A percentile compares a stretch with the other conserved stretches of the same genome.
These are phyloP conservation scores for Ceratobasidium sp. DNA, from an alignment of 1,284 basidiomycete species.

Conservation along the genomic window DNA sequence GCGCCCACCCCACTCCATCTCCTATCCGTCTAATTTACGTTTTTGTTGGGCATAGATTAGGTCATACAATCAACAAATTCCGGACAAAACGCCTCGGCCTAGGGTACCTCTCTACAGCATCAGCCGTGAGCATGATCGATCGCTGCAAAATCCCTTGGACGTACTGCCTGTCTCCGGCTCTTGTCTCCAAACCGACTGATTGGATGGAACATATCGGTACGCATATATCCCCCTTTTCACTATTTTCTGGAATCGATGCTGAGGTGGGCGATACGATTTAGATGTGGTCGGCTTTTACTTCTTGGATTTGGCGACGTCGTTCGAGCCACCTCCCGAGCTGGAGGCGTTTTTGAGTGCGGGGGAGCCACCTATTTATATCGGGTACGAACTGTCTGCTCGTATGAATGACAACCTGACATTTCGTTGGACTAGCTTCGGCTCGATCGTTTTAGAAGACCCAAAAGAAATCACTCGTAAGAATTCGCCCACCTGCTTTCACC, in stretches of 20 bases:
- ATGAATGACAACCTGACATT: neutral
- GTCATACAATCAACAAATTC: slow-evolving; percentile 72
- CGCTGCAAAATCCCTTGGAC: slow-evolving; percentile 74
- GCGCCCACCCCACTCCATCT: slow-evolving; percentile 34
- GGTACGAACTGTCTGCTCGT: slow-evolving; percentile 57
- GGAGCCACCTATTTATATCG: slow-evolving; percentile 70
- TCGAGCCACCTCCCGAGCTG: slow-evolving; percentile 64
- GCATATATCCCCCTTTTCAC: neutral
- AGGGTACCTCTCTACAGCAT: slow-evolving; percentile 62
- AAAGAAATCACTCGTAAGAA: slow-evolving; percentile 64
- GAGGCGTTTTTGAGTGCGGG: slow-evolving; percentile 65
- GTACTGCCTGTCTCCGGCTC: slow-evolving; percentile 74
- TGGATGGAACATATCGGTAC: slow-evolving; percentile 72
- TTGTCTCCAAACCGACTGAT: slow-evolving; percentile 74
- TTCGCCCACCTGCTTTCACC: neutral
- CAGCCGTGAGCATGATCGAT: slow-evolving; percentile 69
- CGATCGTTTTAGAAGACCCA: slow-evolving; percentile 72
- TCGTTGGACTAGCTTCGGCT: slow-evolving; percentile 67
- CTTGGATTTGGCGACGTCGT: slow-evolving; percentile 65
- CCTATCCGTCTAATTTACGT: slow-evolving; percentile 52
- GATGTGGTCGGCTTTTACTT: slow-evolving; percentile 76
- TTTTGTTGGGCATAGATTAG: slow-evolving; percentile 59
- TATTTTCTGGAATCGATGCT: slow-evolving; percentile 18
- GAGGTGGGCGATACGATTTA: slow-evolving; percentile 49
- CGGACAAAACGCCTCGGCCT: slow-evolving; percentile 66